Percentiles rank a stretch among this genome's conserved stretches.
These are phyloP conservation scores for Jatropha curcas DNA, from an alignment of 345 rosid genomes.

Conservation along the genomic window DNA sequence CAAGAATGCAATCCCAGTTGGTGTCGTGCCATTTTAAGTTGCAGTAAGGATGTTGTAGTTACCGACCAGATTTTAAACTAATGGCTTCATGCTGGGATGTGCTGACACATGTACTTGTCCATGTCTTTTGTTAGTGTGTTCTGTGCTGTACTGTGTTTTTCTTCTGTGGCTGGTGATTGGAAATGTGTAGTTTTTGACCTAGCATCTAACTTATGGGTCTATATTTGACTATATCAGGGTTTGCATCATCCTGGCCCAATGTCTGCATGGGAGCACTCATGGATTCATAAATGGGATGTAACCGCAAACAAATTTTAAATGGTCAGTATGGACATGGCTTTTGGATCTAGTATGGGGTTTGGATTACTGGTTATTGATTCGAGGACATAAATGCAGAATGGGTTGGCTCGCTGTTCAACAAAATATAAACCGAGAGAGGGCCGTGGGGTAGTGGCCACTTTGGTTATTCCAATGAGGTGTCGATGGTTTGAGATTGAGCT, in stretches of 20 bases:
- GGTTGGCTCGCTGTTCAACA: constrained; percentile 62
- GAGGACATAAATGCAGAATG: constrained; percentile 57
- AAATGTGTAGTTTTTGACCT: too few relatives aligned
- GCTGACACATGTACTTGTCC: too few relatives aligned
- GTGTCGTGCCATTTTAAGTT: too few relatives aligned
- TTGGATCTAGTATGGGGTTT: constrained; percentile 63
- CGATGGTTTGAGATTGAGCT: constrained; percentile 87
- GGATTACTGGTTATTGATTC: constrained; percentile 72
- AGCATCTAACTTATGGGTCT: not conserved
- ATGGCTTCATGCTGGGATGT: too few relatives aligned
- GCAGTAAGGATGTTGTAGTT: too few relatives aligned
- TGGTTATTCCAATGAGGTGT: constrained; percentile 55
- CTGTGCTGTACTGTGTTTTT: too few relatives aligned
- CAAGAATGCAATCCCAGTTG: too few relatives aligned
- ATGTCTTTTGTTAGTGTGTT: too few relatives aligned
- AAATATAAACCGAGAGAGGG: constrained; percentile 69
- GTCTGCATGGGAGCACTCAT: constrained; percentile 57
- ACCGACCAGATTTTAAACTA: too few relatives aligned
- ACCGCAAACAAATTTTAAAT: constrained; percentile 62
- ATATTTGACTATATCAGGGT: constrained; percentile 40
- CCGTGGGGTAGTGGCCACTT: constrained; percentile 64
- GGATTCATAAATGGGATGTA: constrained; percentile 65
- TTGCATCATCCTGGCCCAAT: constrained; percentile 54
- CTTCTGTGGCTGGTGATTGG: too few relatives aligned
- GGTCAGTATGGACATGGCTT: constrained; percentile 64